Base-by-base conservation (phyloP, 768 basidiomycete species). In the Strobilomyces echinocephalus region DNA sequence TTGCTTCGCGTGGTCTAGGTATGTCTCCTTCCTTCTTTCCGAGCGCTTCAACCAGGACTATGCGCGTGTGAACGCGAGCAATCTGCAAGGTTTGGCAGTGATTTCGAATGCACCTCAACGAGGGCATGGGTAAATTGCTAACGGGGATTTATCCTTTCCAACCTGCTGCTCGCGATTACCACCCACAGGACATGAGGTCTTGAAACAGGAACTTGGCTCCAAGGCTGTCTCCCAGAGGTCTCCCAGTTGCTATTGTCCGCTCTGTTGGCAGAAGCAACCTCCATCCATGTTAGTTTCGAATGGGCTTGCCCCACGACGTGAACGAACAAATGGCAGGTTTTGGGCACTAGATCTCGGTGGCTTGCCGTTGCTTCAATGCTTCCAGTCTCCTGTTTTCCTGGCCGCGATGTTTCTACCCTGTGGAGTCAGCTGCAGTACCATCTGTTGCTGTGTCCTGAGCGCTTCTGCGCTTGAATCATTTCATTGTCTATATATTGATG, bases 1-100 rank as follows among this genome's bases (percentile, higher is more conserved):
- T 99, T 65, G 97, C 95, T 56, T 97, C 94, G 69, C 95, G 95
- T 84, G 95, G 95, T 82, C 85, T 99, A 69, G 97, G 97, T 98
- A 88, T 79, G 95, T 93, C 56, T 57, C 58, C 67, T 68, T 78
- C 50, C 63, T 69, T 63, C 70, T 67, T 64, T 64, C 49, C 64
- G 62, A 64, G 66, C 67, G 66, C 64, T 69, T 56, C 55, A 56
- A 57, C 63, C 54, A 61, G 72, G 60, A 65, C 63, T 58, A 56
- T 56, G 65, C 62, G 67, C 60, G 66, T 65, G 63, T 65, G 65
- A 67, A 57, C 64, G 58, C 49, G 60, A 60, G 60, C 65, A 67
- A 67, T 46, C 41, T 52, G 62, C 57, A 59, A 65, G 64, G 63
- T 63, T 62, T 63, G 63, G 57, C 28, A 59, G 56, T 61, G 31